These are phyloP conservation scores for Aspergillus sp. DNA, from an alignment of 2,329 filamentous ascomycete species.

Conservation along the genomic window DNA sequence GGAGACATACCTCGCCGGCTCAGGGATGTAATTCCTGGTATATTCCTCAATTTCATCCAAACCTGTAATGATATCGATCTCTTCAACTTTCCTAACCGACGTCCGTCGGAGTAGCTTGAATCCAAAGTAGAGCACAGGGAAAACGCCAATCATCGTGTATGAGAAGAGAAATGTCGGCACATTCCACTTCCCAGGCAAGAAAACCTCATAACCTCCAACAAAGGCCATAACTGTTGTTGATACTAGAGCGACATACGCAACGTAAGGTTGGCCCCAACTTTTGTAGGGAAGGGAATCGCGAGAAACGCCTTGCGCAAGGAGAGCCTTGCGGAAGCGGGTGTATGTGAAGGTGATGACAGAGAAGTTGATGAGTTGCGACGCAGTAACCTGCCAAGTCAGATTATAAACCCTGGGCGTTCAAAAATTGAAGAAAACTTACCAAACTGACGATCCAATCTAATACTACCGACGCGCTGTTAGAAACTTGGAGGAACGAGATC, in stretches of 20 bases:
- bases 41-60: conserved; percentile 69
- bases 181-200: conserved; percentile 68
- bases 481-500: conserved; percentile 72
- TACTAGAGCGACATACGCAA: conserved; percentile 65
- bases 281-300: conserved; percentile 69
- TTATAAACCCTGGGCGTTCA: background rate
- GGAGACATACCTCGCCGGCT: conserved; percentile 51
- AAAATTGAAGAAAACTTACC: conserved; percentile 31
- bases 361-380: conserved; percentile 74
- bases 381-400: conserved; percentile 55
- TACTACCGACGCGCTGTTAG: conserved; percentile 64
- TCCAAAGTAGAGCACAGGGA: conserved; percentile 66
- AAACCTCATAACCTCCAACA: conserved; percentile 74
- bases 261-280: conserved; percentile 68
- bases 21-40: conserved; percentile 58
- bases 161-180: conserved; percentile 72
- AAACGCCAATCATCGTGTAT: conserved; percentile 73
- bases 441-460: conserved; percentile 71
- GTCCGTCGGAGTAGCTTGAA: conserved; percentile 73
- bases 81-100: conserved; percentile 54
- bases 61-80: conserved; percentile 64
- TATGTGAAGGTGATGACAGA: conserved; percentile 69
- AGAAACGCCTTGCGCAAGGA: conserved; percentile 67
- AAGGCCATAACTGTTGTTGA: conserved; percentile 71
- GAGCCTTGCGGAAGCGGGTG: conserved; percentile 69